Evolutionary conservation across 1,284 basidiomycete genomes (phyloP), one percentile per base, ranked within the genome.

Genomic region (Naganishia albida): DNA sequence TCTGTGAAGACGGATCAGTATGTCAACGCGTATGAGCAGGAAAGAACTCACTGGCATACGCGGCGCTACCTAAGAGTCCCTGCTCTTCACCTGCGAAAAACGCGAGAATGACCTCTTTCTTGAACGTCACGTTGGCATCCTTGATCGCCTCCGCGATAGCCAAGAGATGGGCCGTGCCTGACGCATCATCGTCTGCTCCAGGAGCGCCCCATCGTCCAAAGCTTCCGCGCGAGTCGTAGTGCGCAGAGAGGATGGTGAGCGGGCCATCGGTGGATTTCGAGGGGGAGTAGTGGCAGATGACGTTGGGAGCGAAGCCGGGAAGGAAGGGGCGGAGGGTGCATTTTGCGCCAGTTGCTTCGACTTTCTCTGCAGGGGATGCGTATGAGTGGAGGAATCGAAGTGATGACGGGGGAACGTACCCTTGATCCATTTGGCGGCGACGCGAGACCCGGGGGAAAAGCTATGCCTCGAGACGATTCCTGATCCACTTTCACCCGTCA

Each of bases 181-280:
- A 74, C 16, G 88, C 90, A 74, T 93, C 90, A 71, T 93, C 91
- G 72, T 93, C 86, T 18, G 83, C 85, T 4, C 85, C 86, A 1
- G 89, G 89, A 6, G 88, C 89, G 26, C 87, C 84, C 8, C 82
- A 82, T 66, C 80, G 85, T 13, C 91, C 91, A 75, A 91, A 93
- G 1, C 87, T 88, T 13, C 91, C 91, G 39, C 91, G 86, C 55
- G 87, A 89, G 74, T 93, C 91, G 74, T 91, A 92, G 77, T 93
- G 91, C 1, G 86, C 89, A 64, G 87, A 88, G 55, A 93, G 80
- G 53, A 93, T 81, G 28, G 80, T 85, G n/a, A 64, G 51, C 42
- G 77, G 74, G 26, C 70, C 70, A 15, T 73, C 42, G 82, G 88
- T 68, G 83, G 51, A 23, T 18, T 53, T 53, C 16, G 30, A 20